Evolutionary conservation across 345 rosid genomes (phyloP), one percentile per base, ranked within the genome.

Genomic region (Eucalyptus cloeziana): DNA sequence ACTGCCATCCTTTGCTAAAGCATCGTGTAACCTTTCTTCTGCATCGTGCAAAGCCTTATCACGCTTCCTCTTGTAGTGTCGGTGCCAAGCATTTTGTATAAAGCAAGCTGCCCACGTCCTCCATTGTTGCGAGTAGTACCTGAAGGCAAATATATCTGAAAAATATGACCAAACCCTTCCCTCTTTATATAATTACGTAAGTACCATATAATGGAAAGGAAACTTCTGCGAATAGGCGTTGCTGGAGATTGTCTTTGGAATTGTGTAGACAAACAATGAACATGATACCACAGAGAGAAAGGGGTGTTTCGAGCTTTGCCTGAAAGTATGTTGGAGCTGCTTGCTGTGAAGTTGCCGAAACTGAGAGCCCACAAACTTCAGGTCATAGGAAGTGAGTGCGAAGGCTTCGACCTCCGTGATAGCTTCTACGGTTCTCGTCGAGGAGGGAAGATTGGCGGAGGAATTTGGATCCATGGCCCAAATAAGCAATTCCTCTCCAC

Each of bases 81-180:
- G 93, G 45, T 92, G 91, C 99, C 99, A 97, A 49, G 97, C 97
- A 13, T 96, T 94, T 90, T 96, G 97, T 90, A 97, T 94, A 90
- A 95, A 95, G 88, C 96, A 94, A 25, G 97, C 97, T 16, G 96
- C 97, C 97, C 98, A 95, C 44, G 97, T 97, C 89, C 86, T 95
- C 97, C 96, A 95, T 88, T 96, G 98, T 88, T 94, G 95, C 27
- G 97, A 97, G 91, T 91, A 92, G 40, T 91, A 91, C 93, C 99
- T 93, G 94, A 85, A 47, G 89, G 47, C 30, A 13, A 86, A 30
- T 47, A 89, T 64, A 33, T 31, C 44, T 33, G 9, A 7, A 30
- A 30, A 62, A 62, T 62, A 62, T 30, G 16, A 62, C 71, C 33
- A 62, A 62, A 89, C 22, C 25, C 22, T 86, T 85, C n/a, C 45